These are phyloP conservation scores for Rauvolfia tetraphylla DNA, from an alignment of 257 asterid genomes.

Conservation along the genomic window DNA sequence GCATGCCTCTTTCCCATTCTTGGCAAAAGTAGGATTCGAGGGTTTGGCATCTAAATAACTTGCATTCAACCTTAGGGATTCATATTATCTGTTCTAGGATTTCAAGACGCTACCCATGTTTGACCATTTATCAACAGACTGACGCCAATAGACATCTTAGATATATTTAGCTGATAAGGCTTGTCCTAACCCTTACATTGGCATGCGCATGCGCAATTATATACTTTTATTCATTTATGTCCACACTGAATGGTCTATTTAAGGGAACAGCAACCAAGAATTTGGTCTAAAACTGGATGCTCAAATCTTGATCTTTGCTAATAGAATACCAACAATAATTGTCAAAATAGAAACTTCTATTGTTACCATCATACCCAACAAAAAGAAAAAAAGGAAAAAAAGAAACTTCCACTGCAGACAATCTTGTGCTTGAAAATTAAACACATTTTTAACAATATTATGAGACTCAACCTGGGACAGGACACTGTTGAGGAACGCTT, in stretches of 20 bases:
- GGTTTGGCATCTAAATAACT: conserved; percentile 3
- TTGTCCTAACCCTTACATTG: background rate
- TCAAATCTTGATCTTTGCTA: background rate
- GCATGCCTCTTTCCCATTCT: background rate
- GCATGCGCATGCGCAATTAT: background rate
- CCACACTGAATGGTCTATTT: background rate
- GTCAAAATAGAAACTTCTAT: background rate
- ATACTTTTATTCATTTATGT: background rate
- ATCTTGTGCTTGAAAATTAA: no score
- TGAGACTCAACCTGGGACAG: conserved; percentile 21
- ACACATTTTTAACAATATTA: background rate
- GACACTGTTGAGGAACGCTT: conserved; percentile 69
- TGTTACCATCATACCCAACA: no score
- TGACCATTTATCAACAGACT: background rate
- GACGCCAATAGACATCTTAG: background rate
- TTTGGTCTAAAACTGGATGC: conserved; percentile 16
- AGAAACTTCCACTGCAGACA: background rate
- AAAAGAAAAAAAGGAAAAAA: background rate
- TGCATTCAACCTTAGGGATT: background rate
- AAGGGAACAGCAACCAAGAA: background rate
- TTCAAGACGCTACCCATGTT: background rate
- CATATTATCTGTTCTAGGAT: background rate
- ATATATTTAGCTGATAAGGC: background rate
- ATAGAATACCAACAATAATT: background rate
- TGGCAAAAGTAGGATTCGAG: background rate